Evolutionary conservation across 2,329 filamentous ascomycete species (phyloP), one percentile per base, ranked within the genome.

Genomic region (Pyricularia grisea): DNA sequence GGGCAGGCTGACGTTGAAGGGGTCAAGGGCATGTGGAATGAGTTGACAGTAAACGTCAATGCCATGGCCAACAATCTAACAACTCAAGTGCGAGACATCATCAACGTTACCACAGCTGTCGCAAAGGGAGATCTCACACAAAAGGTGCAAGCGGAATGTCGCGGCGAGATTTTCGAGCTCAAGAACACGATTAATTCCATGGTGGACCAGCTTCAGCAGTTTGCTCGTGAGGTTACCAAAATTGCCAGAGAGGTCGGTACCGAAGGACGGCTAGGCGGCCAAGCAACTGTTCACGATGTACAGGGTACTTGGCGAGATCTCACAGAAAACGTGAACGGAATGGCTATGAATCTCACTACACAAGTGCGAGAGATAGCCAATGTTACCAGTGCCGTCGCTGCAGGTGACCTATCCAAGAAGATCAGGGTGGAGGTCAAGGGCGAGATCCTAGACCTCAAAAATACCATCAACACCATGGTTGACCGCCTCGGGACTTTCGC

Each of bases 111-210:
- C 36, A 91, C 88, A 36, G 88, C 88, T 71, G 88, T 91, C 73
- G 88, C 88, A 74, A 89, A 88, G 80, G 94, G 94, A 80, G 95
- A 99, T 78, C 85, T 99, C 74, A 97, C 94, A 67, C 94, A 97
- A 79, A 97, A 97, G 79, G 94, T 99, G 58, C 93, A 97, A 79
- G 94, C 94, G 71, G 93, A 92, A 76, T 94, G 92, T 80, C 91
- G 90, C 82, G 96, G 91, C 79, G 95, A 94, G 84, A 98, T 94
- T 75, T 91, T 89, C 77, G 93, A 92, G 82, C 90, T 99, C 76
- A 99, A 99, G 81, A 94, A 93, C 70, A 98, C 95, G 65, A 99
- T 98, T 83, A 99, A 99, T 81, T 95, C 92, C 78, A 99, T 99
- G 94, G 94, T 99, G 73, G 95, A 97, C 78, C 95, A 97, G 79